A percentile compares a stretch with the other conserved stretches of the same genome.
Conservation (phyloP, 1,284 basidiomycete genomes). For the Laetiporus sulphureus region DNA sequence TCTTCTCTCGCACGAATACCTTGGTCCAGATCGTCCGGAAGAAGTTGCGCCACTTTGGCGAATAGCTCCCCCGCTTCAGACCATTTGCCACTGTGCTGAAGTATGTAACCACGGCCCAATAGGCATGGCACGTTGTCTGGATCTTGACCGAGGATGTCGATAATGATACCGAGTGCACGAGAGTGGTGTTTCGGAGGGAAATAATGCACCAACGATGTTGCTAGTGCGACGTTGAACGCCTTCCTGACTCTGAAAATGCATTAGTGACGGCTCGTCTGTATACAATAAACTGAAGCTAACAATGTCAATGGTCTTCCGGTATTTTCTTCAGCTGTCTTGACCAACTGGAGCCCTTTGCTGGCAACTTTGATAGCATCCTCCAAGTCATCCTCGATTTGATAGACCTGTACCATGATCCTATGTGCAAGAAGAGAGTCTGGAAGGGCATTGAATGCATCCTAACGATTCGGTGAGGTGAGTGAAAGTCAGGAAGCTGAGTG, state of each 20-base stretch:
- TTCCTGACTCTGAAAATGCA: conserved; percentile 42
- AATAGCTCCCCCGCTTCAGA: conserved; percentile 63
- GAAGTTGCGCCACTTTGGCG: conserved; percentile 38
- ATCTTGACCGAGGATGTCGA: conserved; percentile 60
- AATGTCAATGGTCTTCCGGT: conserved; percentile 49
- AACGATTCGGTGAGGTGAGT: no score
- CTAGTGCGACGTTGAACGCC: conserved; percentile 60
- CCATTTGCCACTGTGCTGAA: conserved; percentile 66
- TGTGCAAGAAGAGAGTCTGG: conserved; percentile 66
- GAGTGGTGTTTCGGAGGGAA: conserved; percentile 88
- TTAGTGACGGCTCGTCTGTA: background rate
- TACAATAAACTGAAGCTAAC: conserved; percentile 29
- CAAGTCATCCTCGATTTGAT: conserved; percentile 73
- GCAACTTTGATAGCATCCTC: conserved; percentile 66
- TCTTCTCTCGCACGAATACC: conserved; percentile 78
- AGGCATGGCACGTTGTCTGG: conserved; percentile 62
- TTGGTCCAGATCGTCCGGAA: conserved; percentile 39
- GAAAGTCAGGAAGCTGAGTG: background rate
- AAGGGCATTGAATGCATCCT: conserved; percentile 56
- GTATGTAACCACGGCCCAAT: conserved; percentile 73
- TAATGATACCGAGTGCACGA: conserved; percentile 69
- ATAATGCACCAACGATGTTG: conserved; percentile 76
- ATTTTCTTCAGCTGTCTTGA: conserved; percentile 51
- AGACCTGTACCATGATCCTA: conserved; percentile 68
- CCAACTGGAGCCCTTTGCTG: conserved; percentile 60